Conservation (phyloP, 2,329 filamentous ascomycete species). For the Penicillium sp. region DNA sequence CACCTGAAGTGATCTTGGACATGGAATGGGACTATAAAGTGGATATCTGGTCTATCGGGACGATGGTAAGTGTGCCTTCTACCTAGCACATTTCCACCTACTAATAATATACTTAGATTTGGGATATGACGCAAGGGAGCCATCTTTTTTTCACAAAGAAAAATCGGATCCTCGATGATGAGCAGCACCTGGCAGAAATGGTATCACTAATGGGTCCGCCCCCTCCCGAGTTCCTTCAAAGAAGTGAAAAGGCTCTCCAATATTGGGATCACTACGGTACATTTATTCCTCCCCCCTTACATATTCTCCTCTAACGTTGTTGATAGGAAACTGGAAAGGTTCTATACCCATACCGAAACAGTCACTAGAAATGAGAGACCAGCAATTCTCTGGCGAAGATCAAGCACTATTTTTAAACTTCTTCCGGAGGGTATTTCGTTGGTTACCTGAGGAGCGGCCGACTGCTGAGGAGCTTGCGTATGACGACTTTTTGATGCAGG, state of each 20-base stretch:
- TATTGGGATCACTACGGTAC: constrained; percentile 14
- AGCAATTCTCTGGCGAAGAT: constrained; percentile 22
- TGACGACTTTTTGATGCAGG: constrained; percentile 22
- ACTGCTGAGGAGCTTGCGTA: constrained; percentile 25
- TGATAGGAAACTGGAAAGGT: constrained; percentile 14
- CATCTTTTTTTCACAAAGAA: constrained; percentile 26
- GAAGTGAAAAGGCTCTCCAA: neutral
- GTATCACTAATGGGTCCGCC: constrained; percentile 3
- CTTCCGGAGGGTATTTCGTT: constrained; percentile 30
- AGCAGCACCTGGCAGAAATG: constrained; percentile 10
- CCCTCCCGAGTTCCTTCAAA: constrained; percentile 1
- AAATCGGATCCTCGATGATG: constrained; percentile 24
- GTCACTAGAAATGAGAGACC: constrained; percentile 2
- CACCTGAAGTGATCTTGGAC: constrained; percentile 39
- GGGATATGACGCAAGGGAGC: constrained; percentile 14
- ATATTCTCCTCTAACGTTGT: constrained; percentile 5
- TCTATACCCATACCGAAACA: constrained; percentile 8
- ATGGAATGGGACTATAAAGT: constrained; percentile 34
- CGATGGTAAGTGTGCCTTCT: constrained; percentile 23
- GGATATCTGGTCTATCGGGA: constrained; percentile 42
- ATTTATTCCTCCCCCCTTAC: neutral
- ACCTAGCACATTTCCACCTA: constrained; percentile 5
- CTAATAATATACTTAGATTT: constrained; percentile 14
- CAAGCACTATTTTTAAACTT: constrained; percentile 26
- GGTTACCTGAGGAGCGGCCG: constrained; percentile 28